Base-by-base conservation (phyloP, 371 early-diverging fungal species). In the Actinomortierella ambigua region DNA sequence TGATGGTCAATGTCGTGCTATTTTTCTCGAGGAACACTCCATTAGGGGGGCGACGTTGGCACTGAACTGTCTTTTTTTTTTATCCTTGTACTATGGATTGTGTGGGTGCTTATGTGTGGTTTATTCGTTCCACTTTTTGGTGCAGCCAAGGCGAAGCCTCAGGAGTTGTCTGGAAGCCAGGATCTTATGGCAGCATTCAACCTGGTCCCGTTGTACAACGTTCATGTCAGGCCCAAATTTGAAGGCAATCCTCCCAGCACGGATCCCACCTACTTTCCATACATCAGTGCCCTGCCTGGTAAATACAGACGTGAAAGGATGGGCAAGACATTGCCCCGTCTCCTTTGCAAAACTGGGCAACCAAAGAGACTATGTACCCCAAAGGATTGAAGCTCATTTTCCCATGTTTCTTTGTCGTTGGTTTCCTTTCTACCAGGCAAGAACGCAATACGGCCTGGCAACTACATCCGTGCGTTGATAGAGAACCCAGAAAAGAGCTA, bases 221-320 rank as follows among this genome's bases (percentile, higher is more conserved):
- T 79, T 56, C 81, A 83, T 41, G 83, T 87, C 51, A 77, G 79
- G 53, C 83, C 84, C 20, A 80, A 79, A 51, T 55, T 69, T 29
- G 80, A 82, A 20, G 73, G 79, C 50, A 58, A 78, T 65, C 55
- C 79, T 57, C 61, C 73, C 55, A 63, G 68, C 44, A 47, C 81
- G 50, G 80, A 85, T 26, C 80, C 77, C n/a, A 73, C 81, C 2
- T 64, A 82, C 29, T 77, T 75, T 51, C 73, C 78, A 17, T 86
- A 81, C 56, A 81, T 85, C 61, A 77, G 76, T 40, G 79, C 82
- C 42, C 67, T 86, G 17, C 87, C 87, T 76, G 87, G 87, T 86
- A 82, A 43, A 34, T 18, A 2, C 17, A 18, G 6, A 23, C 11
- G 4, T 34, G 55, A 15, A 17, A 2, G 24, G 1, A n/a, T 11